These are phyloP conservation scores for Gardenia jasminoides DNA, from an alignment of 257 asterid genomes.

Conservation along the genomic window DNA sequence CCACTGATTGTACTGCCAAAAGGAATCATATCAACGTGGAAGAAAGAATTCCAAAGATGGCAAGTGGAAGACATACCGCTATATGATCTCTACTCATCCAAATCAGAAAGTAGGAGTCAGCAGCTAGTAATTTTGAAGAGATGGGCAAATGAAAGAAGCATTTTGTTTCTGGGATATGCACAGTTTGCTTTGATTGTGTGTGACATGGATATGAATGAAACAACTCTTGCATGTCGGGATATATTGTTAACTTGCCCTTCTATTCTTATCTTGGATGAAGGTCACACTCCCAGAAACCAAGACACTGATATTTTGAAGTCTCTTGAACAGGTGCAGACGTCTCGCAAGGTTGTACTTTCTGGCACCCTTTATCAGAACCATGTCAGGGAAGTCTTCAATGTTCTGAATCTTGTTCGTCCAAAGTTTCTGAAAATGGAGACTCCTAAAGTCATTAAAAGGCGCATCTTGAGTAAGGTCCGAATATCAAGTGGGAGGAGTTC, in stretches of 20 bases:
- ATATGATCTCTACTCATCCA: slow-evolving; percentile 76
- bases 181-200: slow-evolving; percentile 83
- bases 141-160: slow-evolving; percentile 73
- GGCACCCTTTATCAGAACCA: slow-evolving; percentile 97
- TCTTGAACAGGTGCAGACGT: slow-evolving; percentile 81
- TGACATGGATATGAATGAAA: slow-evolving; percentile 52
- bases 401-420: slow-evolving; percentile 92
- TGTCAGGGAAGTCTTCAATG: slow-evolving; percentile 87
- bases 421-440: slow-evolving; percentile 69
- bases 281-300: slow-evolving; percentile 91
- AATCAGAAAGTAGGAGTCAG: slow-evolving; percentile 82
- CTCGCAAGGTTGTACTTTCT: slow-evolving; percentile 88
- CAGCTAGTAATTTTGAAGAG: slow-evolving; percentile 76
- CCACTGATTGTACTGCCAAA: slow-evolving; percentile 92
- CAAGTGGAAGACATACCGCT: slow-evolving; percentile 84
- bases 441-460: slow-evolving; percentile 64
- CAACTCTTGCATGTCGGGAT: slow-evolving; percentile 52
- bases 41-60: slow-evolving; percentile 82
- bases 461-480: slow-evolving; percentile 74
- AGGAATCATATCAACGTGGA: slow-evolving; percentile 86
- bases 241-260: slow-evolving; percentile 66
- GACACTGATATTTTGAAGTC: slow-evolving; percentile 88
- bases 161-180: slow-evolving; percentile 78
- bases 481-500: slow-evolving; percentile 44
- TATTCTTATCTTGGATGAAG: slow-evolving; percentile 88